Conservation (phyloP, 495 filamentous ascomycete genomes). For the Neurospora sublineolata region DNA sequence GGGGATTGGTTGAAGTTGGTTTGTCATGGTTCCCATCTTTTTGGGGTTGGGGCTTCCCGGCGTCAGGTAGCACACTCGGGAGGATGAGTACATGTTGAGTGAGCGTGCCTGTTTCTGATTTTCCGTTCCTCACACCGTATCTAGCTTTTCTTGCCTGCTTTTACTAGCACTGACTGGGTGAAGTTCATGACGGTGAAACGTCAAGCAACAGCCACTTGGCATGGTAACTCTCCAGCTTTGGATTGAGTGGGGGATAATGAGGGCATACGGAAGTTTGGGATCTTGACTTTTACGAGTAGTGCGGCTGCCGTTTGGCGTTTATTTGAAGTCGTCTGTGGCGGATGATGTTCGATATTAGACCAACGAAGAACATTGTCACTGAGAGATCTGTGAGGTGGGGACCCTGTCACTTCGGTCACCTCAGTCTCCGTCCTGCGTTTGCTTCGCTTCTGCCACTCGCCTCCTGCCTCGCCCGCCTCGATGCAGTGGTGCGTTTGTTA, state of each 20-base stretch:
- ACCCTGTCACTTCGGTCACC: neutral
- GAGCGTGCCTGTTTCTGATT: neutral
- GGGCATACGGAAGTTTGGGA: neutral
- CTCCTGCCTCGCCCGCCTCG: neutral
- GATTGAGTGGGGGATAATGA: neutral
- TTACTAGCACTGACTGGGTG: neutral
- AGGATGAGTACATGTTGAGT: neutral
- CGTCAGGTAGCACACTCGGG: neutral
- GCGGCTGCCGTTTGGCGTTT: neutral
- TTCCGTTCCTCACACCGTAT: neutral
- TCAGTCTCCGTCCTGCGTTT: neutral
- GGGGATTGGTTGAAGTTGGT: neutral
- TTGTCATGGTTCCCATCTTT: neutral
- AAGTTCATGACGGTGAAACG: neutral
- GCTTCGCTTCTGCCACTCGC: neutral
- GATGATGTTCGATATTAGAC: neutral
- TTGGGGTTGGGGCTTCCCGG: neutral
- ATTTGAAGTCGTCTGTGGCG: neutral
- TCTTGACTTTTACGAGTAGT: neutral
- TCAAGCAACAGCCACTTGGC: neutral
- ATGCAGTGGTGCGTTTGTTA: neutral
- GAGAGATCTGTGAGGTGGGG: neutral
- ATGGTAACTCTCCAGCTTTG: neutral
- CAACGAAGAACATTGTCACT: neutral
- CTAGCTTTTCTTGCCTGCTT: neutral